Conservation (phyloP, 2,329 filamentous ascomycete genomes). For the Cryphonectria carpinicola region DNA sequence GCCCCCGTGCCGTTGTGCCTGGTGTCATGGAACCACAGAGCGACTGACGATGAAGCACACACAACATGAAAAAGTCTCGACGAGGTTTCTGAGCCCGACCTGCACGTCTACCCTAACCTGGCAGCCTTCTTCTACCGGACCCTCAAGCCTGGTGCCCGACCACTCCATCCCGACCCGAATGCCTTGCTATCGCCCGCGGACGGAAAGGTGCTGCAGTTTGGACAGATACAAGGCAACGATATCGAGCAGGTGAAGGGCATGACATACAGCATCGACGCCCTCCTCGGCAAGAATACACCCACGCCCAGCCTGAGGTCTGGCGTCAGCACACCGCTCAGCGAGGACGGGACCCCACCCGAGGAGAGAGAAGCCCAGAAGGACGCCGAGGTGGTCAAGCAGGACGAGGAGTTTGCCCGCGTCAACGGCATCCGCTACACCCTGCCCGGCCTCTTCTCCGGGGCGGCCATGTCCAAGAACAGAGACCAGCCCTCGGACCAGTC, state of each 20-base stretch:
- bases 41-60: constrained; percentile 41
- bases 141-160: constrained; percentile 84
- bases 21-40: constrained; percentile 15
- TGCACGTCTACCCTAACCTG: constrained; percentile 89
- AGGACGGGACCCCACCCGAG: constrained; percentile 41
- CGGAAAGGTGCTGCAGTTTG: constrained; percentile 88
- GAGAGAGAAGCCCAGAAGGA: constrained; percentile 45
- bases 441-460: constrained; percentile 83
- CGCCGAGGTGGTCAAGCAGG: constrained; percentile 72
- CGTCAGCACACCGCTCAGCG: constrained; percentile 27
- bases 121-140: constrained; percentile 97
- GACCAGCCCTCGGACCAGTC: constrained; percentile 74
- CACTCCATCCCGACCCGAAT: constrained; percentile 79
- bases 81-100: constrained; percentile 85
- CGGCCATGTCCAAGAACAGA: constrained; percentile 48
- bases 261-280: constrained; percentile 93
- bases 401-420: constrained; percentile 91
- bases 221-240: constrained; percentile 87
- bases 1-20: not conserved
- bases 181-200: constrained; percentile 88
- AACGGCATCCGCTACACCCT: constrained; percentile 97
- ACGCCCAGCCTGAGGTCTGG: constrained; percentile 51
- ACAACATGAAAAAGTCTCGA: constrained; percentile 56
- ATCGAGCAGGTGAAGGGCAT: constrained; percentile 99
- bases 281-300: constrained; percentile 73